These are phyloP conservation scores for Achlya hypogyna DNA, from an alignment of 352 stramenopile species.

Conservation along the genomic window DNA sequence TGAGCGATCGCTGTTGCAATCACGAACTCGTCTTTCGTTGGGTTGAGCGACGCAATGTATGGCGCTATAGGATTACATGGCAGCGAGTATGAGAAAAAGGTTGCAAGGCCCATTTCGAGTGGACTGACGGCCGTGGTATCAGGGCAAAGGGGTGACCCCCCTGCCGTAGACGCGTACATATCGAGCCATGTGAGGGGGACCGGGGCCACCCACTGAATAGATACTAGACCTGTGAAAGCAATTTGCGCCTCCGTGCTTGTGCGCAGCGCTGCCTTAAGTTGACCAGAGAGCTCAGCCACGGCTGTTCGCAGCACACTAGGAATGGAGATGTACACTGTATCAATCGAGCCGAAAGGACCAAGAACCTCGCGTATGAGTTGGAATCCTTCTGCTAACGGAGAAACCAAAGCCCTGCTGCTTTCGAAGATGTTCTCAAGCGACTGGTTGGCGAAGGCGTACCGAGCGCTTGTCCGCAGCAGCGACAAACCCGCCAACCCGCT, in stretches of 20 bases:
- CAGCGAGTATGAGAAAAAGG: neutral
- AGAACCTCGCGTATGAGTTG: neutral
- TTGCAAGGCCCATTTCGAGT: neutral
- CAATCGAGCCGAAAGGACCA: conserved; percentile 3
- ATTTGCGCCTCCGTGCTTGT: neutral
- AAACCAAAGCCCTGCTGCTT: neutral
- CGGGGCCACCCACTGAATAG: neutral
- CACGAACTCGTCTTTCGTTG: neutral
- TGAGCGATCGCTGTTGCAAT: neutral
- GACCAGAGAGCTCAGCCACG: neutral
- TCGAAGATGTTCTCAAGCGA: neutral
- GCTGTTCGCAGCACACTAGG: neutral
- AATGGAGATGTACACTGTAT: neutral
- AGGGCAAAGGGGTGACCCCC: neutral
- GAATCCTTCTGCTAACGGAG: neutral
- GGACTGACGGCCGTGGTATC: neutral
- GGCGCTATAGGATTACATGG: neutral
- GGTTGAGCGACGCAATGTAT: neutral
- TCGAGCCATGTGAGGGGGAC: neutral
- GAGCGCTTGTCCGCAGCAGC: neutral
- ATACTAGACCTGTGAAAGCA: neutral
- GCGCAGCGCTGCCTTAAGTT: neutral
- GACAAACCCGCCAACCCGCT: neutral
- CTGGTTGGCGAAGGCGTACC: neutral
- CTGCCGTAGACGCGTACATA: neutral